A percentile compares a stretch with the other conserved stretches of the same genome.
These are phyloP conservation scores for Silene uniflora DNA, from an alignment of 148 eudicot species.

Conservation along the genomic window DNA sequence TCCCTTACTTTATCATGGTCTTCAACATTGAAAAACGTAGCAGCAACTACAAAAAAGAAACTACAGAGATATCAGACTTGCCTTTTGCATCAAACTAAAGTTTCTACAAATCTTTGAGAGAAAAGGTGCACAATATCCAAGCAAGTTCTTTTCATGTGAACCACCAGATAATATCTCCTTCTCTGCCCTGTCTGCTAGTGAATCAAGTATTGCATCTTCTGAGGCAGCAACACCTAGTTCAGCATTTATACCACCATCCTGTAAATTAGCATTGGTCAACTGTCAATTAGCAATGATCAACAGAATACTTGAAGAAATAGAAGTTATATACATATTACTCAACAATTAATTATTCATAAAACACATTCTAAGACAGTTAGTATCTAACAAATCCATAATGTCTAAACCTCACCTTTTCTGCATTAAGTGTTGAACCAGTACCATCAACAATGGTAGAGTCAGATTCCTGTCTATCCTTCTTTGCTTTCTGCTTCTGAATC, in stretches of 20 bases:
- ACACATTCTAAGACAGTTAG: too few species aligned
- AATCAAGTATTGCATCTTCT: constrained; percentile 89
- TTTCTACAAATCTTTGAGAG: constrained; percentile 83
- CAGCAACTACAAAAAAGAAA: neutral
- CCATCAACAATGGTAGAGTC: constrained; percentile 34
- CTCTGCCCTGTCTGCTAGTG: constrained; percentile 72
- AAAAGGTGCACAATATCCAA: constrained; percentile 81
- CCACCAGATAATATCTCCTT: constrained; percentile 80
- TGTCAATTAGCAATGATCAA: constrained; percentile 1
- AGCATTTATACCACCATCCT: constrained; percentile 83
- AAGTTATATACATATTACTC: neutral
- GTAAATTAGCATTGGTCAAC: constrained; percentile 14
- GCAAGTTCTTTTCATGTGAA: constrained; percentile 64
- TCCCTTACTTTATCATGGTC: neutral
- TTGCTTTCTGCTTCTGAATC: constrained; percentile 73
- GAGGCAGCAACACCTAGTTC: constrained; percentile 95
- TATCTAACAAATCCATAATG: neutral
- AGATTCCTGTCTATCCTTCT: constrained; percentile 57
- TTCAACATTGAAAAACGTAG: neutral
- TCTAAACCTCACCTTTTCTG: constrained; percentile 49
- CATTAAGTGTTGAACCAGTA: constrained; percentile 31
- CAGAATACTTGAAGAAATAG: neutral
- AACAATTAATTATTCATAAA: neutral
- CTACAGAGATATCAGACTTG: constrained; percentile 29
- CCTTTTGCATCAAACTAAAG: constrained; percentile 93